Evolutionary conservation across 768 basidiomycete genomes (phyloP).

Genomic region (Mycena albidolilacea): DNA sequence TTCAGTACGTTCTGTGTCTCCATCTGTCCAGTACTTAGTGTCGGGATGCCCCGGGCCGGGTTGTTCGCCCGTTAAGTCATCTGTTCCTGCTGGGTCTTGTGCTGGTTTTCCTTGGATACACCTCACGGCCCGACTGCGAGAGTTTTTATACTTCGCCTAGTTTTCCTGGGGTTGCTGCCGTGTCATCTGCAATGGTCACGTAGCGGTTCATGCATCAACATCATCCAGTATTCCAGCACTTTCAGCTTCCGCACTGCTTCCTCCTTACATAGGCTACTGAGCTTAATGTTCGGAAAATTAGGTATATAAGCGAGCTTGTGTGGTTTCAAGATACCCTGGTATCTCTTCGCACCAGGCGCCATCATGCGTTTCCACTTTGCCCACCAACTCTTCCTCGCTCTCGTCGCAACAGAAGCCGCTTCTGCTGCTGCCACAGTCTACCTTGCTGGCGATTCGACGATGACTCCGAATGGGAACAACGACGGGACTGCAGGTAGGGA

Average conservation of each 20-base stretch:
- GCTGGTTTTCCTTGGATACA: background rate
- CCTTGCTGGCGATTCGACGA: slow-evolving; percentile 9
- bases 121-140: background rate
- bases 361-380: slow-evolving; percentile 2
- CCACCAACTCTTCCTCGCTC: background rate
- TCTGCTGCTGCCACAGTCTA: slow-evolving; percentile 5
- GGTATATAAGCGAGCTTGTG: background rate
- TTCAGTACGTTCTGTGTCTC: too few species aligned
- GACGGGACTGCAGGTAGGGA: background rate
- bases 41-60: background rate
- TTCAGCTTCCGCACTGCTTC: background rate
- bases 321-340: background rate
- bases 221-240: background rate
- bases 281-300: background rate
- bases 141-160: background rate
- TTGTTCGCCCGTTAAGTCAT: background rate
- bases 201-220: background rate
- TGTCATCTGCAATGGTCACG: background rate
- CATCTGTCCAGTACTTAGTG: background rate
- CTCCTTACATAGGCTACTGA: background rate
- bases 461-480: slow-evolving; percentile 11
- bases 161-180: background rate
- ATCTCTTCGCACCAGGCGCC: background rate
- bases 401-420: background rate
- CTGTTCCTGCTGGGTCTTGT: background rate